Evolutionary conservation across 2,329 filamentous ascomycete species (phyloP), one percentile per base, ranked within the genome.

Genomic region (Fusarium solani-melongenae): DNA sequence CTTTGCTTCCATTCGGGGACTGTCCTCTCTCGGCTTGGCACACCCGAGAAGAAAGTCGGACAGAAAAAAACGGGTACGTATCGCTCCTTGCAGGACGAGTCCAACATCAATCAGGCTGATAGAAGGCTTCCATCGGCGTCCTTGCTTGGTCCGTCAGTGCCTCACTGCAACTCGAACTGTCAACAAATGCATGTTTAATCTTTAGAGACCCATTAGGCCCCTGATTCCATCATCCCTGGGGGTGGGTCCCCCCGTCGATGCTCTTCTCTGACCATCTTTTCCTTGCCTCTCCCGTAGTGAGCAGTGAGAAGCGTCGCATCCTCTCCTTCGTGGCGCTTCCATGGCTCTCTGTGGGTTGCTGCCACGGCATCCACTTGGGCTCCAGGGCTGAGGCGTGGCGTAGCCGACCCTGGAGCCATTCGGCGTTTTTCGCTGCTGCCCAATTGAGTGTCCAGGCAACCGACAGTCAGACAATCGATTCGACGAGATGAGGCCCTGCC

Each of bases 251-350:
- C n/a, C 41, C 60, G 61, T 58, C 66, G 53, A 72, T 55, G 34
- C 59, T 67, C 70, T 73, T 73, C 70, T 62, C 57, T 66, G 66
- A 39, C 56, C 62, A 51, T 64, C 63, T 63, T 44, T 61, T 39
- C 33, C 33, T 72, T 51, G 65, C 67, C 70, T 57, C 22, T 24
- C 22, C 22, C 22, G 22, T 24, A 24, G 22, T 24, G 22, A 24
- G 22, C 22, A 24, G 22, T 24, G 29, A 29, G 27, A 41, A 60
- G 38, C 38, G 57, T 51, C 56, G 41, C 57, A 70, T 49, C 56
- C 39, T 49, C 65, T 38, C 51, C 51, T 77, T 77, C 75, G 68
- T 73, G 73, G 71, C 66, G 70, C 72, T 77, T 77, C 76, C 76
- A 77, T 62, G 68, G 55, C 63, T 31, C 66, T 77, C 76, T 74